Percentiles rank a stretch among this genome's conserved stretches.
Evolutionary conservation across 805 yeast genomes (phyloP).

Genomic region (Lachancea dasiensis): DNA sequence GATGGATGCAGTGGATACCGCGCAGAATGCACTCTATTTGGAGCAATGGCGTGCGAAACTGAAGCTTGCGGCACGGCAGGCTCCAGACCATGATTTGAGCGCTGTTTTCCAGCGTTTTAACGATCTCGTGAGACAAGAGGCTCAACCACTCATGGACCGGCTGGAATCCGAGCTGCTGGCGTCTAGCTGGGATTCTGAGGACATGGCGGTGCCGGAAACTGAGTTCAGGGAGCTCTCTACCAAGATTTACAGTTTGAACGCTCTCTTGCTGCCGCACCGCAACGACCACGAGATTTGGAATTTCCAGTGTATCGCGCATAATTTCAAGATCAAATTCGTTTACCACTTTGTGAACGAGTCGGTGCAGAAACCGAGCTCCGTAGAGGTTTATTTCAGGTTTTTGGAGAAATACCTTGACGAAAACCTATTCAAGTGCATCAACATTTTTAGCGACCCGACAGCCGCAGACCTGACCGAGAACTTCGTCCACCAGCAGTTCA

Average conservation of each 20-base stretch:
- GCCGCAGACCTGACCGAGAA: slow-evolving; percentile 22
- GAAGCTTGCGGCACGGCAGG: neutral
- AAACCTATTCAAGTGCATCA: slow-evolving; percentile 37
- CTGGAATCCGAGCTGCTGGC: slow-evolving; percentile 19
- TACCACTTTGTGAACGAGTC: slow-evolving; percentile 43
- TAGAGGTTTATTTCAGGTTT: slow-evolving; percentile 46
- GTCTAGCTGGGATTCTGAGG: slow-evolving; percentile 29
- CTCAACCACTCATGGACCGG: slow-evolving; percentile 10
- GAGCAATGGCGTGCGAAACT: slow-evolving; percentile 1
- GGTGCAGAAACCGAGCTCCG: slow-evolving; percentile 38
- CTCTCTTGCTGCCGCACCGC: slow-evolving; percentile 11
- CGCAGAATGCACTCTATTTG: neutral
- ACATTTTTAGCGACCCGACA: slow-evolving; percentile 34
- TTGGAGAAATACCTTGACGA: slow-evolving; percentile 41
- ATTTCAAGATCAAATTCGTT: slow-evolving; percentile 43
- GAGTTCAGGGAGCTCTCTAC: slow-evolving; percentile 18
- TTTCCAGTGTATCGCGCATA: slow-evolving; percentile 39
- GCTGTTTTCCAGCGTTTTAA: slow-evolving; percentile 1
- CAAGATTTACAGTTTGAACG: slow-evolving; percentile 16
- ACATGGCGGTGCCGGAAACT: slow-evolving; percentile 9
- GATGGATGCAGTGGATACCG: slow-evolving; percentile 9
- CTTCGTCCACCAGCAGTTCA: slow-evolving; percentile 36
- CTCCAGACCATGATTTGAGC: neutral
- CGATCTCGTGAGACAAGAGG: slow-evolving; percentile 3
- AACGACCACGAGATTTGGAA: slow-evolving; percentile 37